Evolutionary conservation across 2,329 filamentous ascomycete genomes (phyloP), one percentile per base, ranked within the genome.

Genomic region (Beauveria scarabaeidicola): DNA sequence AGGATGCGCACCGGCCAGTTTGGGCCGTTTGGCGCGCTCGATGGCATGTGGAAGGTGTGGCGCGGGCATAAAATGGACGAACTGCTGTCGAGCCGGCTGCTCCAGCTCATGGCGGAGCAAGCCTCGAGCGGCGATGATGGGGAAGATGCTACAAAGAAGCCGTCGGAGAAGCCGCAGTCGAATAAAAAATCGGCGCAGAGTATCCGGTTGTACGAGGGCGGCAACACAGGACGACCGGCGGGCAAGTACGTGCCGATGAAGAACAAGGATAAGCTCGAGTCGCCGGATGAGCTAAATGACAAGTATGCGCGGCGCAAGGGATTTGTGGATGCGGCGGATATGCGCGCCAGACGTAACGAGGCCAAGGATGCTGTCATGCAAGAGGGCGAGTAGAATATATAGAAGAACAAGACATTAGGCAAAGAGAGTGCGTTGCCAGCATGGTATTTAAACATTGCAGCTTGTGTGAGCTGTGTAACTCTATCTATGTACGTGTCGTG

Each of bases 61-160:
- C 83, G 90, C 61, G 83, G 86, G 68, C 80, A 83, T 58, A 96
- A 96, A 78, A 89, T 97, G 65, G 91, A 97, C 68, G 94, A 97
- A 78, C 77, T 96, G 56, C 78, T 99, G 59, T 85, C 90, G 0
- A 86, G 83, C 61, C 83, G 85, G 65, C 75, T 99, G 54, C 77
- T 97, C 61, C 83, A 89, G 67, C 73, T 87, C 48, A 74, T 84
- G 8, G 74, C 78, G 27, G 67, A 63, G 1, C 77, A 79, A 64
- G 44, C 29, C 21, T 19, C n/a, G 15, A 27, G 43, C 5, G n/a
- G 21, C 43, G 29, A 29, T 15, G n/a, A 29, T 19, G 40, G 3
- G 17, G 11, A 5, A 15, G 52, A 17, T n/a, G 61, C 44, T 46
- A 23, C 43, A 5, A 38, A 27, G 27, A 32, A 23, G 23, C 25